Base-by-base conservation (phyloP, 805 yeast species). In the Candida parachauliodes region DNA sequence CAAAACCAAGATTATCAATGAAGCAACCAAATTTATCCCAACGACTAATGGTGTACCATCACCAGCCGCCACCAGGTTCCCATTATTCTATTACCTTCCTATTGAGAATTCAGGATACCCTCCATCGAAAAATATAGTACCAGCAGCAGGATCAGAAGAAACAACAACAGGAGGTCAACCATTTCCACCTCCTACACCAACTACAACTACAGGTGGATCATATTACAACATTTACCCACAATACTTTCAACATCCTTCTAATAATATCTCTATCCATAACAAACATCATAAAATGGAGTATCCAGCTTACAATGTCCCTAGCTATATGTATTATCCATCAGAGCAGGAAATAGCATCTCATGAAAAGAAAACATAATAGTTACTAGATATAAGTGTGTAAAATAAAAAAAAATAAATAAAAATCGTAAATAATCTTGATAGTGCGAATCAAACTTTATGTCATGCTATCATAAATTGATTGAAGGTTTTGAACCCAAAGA, bases 31-130 rank as follows among this genome's bases (percentile, higher is more conserved):
- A 3, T 22, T 9, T 6, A 12, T 4, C 10, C 15, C 18, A 14
- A 4, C 28, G 4, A n/a, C 18, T 15, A 34, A 16, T n/a, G 27
- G 10, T n/a, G 18, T 21, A 12, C 29, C 28, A 15, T 28, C 25
- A 32, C 19, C 7, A n/a, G 12, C 34, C 12, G 21, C 24, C 17
- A 12, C 38, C 11, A 22, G 39, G 10, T 36, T 23, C 24, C 44
- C 44, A 23, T 32, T 40, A 9, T 40, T 36, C 21, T 40, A 40
- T 28, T 40, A 40, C 24, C 28, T 40, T 8, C 44, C 44, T n/a
- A 29, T 22, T 30, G 34, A 32, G 17, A 38, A 32, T 19, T 22
- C 32, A 7, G n/a, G n/a, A n/a, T n/a, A n/a, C n/a, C n/a, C n/a
- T n/a, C n/a, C n/a, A n/a, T n/a, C n/a, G n/a, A n/a, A n/a, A n/a